These are phyloP conservation scores for Pachyrhizus erosus DNA, from an alignment of 306 rosid species.

Conservation along the genomic window DNA sequence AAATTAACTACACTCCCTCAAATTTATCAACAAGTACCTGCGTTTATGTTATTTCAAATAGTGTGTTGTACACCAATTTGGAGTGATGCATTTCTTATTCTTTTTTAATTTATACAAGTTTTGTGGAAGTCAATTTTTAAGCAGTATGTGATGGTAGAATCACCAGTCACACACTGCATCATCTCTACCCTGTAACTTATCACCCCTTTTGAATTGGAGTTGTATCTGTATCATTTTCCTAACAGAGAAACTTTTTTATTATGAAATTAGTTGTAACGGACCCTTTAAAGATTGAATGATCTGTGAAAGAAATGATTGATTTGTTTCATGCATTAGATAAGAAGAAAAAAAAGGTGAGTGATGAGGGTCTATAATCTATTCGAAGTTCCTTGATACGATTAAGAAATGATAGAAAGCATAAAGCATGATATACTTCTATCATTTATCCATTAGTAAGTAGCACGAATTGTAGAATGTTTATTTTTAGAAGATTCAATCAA, in stretches of 20 bases:
- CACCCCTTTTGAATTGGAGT: slow-evolving; percentile 4
- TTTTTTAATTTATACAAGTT: slow-evolving; percentile 13
- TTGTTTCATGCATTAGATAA: neutral
- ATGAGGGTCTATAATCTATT: no score
- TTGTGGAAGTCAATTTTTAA: slow-evolving; percentile 35
- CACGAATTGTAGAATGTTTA: no score
- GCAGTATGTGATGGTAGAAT: slow-evolving; percentile 32
- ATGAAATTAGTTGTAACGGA: slow-evolving; percentile 11
- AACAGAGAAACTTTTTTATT: neutral
- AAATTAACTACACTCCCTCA: slow-evolving; percentile 37
- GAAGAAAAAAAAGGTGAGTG: neutral
- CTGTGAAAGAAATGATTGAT: neutral
- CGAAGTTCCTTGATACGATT: no score
- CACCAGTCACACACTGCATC: neutral
- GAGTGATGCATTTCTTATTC: slow-evolving; percentile 41
- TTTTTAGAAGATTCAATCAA: no score
- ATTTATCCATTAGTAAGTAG: no score
- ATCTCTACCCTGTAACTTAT: slow-evolving; percentile 16
- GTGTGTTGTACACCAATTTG: slow-evolving; percentile 40
- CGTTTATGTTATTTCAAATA: slow-evolving; percentile 38
- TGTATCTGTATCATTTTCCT: slow-evolving; percentile 29
- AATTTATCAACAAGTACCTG: slow-evolving; percentile 33
- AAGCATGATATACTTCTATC: no score
- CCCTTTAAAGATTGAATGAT: neutral
- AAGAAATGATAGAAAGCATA: no score